phyloP scores from a whole-genome alignment of 345 rosid genomes.

The Linum lewisii region DNA sequence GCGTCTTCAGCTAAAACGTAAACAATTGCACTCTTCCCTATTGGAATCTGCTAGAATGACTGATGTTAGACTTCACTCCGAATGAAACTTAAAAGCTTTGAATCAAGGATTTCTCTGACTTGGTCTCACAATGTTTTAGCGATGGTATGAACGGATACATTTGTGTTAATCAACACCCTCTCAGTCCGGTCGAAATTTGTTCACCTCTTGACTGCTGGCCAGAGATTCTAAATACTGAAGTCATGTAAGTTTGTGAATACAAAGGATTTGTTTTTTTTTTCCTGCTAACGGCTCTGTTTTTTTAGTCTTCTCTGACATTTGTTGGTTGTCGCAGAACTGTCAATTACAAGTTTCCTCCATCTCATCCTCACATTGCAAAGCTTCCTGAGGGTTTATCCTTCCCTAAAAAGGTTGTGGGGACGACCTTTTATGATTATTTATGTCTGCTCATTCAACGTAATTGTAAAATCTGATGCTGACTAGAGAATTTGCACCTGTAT shows the following conservation, averaged over 20 bases:
- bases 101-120: background rate
- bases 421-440: no score
- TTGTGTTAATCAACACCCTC: constrained; percentile 3
- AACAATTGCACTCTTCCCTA: no score
- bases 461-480: background rate
- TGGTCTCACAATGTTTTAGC: constrained; percentile 11
- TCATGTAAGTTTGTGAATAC: constrained; percentile 14
- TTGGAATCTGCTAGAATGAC: no score
- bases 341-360: constrained; percentile 14
- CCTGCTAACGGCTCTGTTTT: background rate
- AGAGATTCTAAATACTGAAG: constrained; percentile 12
- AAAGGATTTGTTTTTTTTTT: background rate
- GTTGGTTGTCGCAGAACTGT: constrained; percentile 13
- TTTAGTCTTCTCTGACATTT: background rate
- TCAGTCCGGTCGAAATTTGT: constrained; percentile 8
- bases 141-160: constrained; percentile 26
- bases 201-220: constrained; percentile 18
- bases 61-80: no score
- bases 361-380: constrained; percentile 4
- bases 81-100: background rate
- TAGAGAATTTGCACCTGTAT: background rate
- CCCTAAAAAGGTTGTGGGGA: background rate
- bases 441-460: background rate
- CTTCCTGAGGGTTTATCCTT: background rate
- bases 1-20: no score